Conservation (phyloP, 148 eudicot species). For the Cornus controversa region DNA sequence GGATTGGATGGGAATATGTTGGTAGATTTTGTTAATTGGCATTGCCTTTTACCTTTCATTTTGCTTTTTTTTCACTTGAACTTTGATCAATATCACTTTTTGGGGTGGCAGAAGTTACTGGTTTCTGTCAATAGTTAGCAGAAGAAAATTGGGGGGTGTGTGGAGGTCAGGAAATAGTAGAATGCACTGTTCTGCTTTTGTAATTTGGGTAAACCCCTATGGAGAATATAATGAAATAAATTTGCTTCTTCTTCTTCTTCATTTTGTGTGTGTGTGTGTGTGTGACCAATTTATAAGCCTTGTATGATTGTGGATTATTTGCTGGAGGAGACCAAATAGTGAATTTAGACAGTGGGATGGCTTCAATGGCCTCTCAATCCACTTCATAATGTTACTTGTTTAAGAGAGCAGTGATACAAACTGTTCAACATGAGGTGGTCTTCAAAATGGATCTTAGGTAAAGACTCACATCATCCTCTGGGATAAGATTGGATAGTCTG, state of each 20-base stretch:
- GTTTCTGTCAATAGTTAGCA: slow-evolving; percentile 1
- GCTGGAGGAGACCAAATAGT: too few relatives aligned
- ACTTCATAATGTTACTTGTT: too few relatives aligned
- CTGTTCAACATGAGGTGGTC: too few relatives aligned
- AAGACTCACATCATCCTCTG: too few relatives aligned
- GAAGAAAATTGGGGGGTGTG: not conserved
- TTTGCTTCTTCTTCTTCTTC: not conserved
- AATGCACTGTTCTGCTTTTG: slow-evolving; percentile 41
- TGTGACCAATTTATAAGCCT: not conserved
- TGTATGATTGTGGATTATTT: not conserved
- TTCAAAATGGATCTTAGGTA: too few relatives aligned
- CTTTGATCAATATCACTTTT: slow-evolving; percentile 1
- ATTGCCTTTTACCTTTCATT: not conserved
- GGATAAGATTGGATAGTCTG: too few relatives aligned
- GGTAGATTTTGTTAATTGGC: not conserved
- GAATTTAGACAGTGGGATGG: too few relatives aligned
- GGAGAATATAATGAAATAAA: not conserved
- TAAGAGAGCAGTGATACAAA: too few relatives aligned
- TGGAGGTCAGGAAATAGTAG: slow-evolving; percentile 19
- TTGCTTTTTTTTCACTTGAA: not conserved
- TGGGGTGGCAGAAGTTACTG: not conserved
- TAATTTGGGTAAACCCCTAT: not conserved
- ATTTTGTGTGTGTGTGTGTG: too few relatives aligned
- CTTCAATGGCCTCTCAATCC: too few relatives aligned
- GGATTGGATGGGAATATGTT: not conserved